These are phyloP conservation scores for Xylariaceae sp. DNA, from an alignment of 2,329 filamentous ascomycete species.

Conservation along the genomic window DNA sequence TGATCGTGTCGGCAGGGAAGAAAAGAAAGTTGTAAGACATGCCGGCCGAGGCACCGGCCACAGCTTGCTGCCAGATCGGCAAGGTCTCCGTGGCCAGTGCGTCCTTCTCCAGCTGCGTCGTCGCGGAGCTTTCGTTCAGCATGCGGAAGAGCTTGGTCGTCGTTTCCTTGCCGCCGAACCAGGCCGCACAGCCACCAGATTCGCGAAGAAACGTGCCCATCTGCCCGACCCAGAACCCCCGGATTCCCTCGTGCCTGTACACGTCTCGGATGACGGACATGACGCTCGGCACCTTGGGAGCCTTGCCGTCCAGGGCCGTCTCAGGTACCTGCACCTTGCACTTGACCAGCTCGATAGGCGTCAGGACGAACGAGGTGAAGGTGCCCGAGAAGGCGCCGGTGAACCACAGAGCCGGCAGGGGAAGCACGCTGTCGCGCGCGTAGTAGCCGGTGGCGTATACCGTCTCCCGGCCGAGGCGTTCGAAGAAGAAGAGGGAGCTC, in stretches of 20 bases:
- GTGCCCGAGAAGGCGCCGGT: conserved; percentile 83
- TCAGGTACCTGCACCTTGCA: conserved; percentile 88
- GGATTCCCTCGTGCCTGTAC: conserved; percentile 72
- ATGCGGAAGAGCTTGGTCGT: conserved; percentile 63
- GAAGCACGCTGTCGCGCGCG: conserved; percentile 51
- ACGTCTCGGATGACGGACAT: conserved; percentile 68
- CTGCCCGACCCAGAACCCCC: conserved; percentile 93
- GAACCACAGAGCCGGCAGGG: conserved; percentile 65
- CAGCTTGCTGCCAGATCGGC: conserved; percentile 78
- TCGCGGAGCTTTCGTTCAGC: conserved; percentile 37
- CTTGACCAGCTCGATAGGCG: conserved; percentile 93
- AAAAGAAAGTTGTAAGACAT: conserved; percentile 96
- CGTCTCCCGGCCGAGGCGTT: conserved; percentile 63
- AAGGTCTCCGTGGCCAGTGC: conserved; percentile 45
- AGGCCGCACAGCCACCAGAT: conserved; percentile 85
- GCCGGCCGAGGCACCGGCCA: conserved; percentile 80
- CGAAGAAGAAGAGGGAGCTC: conserved; percentile 88
- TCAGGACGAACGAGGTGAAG: conserved; percentile 84
- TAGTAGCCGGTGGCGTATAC: conserved; percentile 47
- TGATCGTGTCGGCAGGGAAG: conserved; percentile 95
- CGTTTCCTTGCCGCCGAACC: conserved; percentile 90
- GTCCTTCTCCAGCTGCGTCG: conserved; percentile 32
- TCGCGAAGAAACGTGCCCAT: conserved; percentile 89
- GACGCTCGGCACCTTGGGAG: conserved; percentile 49
- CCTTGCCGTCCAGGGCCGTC: conserved; percentile 30